Conservation (phyloP, 345 rosid genomes). For the Mangifera indica region DNA sequence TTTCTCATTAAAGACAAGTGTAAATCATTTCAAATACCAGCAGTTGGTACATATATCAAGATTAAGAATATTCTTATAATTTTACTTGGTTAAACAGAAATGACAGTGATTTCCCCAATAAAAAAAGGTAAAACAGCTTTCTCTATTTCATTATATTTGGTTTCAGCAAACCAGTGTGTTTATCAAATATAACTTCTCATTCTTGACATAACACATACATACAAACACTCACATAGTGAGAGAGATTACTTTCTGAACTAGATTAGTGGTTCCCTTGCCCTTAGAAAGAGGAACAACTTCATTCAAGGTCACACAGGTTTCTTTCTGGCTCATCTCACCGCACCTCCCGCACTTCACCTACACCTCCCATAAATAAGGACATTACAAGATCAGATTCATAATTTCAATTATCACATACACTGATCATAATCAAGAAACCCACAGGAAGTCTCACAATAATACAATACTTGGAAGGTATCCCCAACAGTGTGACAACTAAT, state of each 20-base stretch:
- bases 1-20: background rate
- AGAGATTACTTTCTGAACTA: constrained; percentile 70
- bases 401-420: too few relatives aligned
- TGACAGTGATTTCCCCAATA: too few relatives aligned
- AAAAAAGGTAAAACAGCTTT: background rate
- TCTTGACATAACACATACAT: background rate
- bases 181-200: background rate
- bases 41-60: background rate
- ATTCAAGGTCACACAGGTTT: constrained; percentile 69
- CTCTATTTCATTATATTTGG: background rate
- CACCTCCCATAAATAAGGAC: constrained; percentile 11
- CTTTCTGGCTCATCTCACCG: constrained; percentile 79
- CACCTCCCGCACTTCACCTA: constrained; percentile 81
- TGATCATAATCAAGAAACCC: too few relatives aligned
- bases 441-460: too few relatives aligned
- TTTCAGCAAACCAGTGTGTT: background rate
- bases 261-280: constrained; percentile 67
- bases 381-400: background rate
- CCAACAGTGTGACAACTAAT: too few relatives aligned
- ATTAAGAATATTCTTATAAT: background rate
- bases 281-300: constrained; percentile 53
- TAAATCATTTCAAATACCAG: background rate
- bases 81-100: too few relatives aligned
- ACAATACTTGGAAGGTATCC: too few relatives aligned
- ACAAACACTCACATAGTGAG: background rate